Conservation (phyloP, 2,329 filamentous ascomycete species). For the Pyricularia grisea region DNA sequence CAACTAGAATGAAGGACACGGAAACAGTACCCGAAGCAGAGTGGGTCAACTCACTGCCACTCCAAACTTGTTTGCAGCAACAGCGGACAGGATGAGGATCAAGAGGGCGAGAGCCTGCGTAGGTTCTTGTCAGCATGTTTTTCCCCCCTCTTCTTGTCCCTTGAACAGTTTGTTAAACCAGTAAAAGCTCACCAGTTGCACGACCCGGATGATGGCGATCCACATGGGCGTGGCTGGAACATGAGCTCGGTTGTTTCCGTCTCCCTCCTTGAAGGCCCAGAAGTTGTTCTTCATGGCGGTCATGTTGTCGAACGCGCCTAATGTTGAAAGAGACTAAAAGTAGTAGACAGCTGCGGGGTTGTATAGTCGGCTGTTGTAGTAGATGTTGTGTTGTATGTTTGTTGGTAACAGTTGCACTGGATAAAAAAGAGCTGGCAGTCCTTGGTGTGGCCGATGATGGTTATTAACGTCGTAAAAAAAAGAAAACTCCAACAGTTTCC, state of each 20-base stretch:
- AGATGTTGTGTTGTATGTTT: background rate
- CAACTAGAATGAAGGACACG: background rate
- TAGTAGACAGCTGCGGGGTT: background rate
- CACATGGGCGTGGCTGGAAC: slow-evolving; percentile 11
- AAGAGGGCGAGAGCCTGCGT: background rate
- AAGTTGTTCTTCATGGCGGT: slow-evolving; percentile 5
- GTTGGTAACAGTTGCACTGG: background rate
- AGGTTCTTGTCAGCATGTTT: background rate
- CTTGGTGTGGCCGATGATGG: background rate
- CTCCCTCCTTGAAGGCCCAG: slow-evolving; percentile 5
- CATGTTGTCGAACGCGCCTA: background rate
- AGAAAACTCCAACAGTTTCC: background rate
- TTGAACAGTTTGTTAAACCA: background rate
- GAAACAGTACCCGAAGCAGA: background rate
- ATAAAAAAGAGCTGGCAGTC: background rate
- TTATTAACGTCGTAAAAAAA: background rate
- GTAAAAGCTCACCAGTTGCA: slow-evolving; percentile 7
- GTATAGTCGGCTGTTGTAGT: background rate
- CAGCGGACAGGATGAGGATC: slow-evolving; percentile 1
- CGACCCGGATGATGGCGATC: slow-evolving; percentile 10
- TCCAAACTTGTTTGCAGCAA: background rate
- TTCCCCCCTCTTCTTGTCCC: too few relatives aligned
- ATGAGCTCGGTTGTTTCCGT: slow-evolving; percentile 10
- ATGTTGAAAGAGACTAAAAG: background rate
- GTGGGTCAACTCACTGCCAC: background rate